Conservation (phyloP, 257 asterid species). For the Voacanga thouarsii region DNA sequence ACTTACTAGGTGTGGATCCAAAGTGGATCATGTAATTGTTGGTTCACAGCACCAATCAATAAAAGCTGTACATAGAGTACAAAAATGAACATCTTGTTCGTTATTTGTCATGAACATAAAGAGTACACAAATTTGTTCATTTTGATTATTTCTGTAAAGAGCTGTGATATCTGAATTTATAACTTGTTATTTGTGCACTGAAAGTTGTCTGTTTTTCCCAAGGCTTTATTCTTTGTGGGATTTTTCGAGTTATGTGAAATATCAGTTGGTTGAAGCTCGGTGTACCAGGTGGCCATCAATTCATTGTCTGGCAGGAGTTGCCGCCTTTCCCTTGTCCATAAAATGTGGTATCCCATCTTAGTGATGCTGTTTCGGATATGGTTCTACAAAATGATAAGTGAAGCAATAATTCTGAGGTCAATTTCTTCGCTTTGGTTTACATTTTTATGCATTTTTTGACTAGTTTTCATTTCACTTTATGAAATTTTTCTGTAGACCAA, state of each 20-base stretch:
- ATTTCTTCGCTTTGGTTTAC: neutral
- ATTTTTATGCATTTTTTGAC: neutral
- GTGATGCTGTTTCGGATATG: neutral
- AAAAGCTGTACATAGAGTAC: too few relatives aligned
- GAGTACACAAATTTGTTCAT: too few relatives aligned
- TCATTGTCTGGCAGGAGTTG: neutral
- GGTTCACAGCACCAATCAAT: too few relatives aligned
- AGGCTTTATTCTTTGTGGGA: neutral
- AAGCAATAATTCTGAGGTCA: neutral
- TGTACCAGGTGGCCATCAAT: neutral
- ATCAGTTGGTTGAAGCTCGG: neutral
- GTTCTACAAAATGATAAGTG: neutral
- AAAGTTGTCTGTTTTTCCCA: neutral
- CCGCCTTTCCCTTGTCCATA: neutral
- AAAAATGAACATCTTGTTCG: too few relatives aligned
- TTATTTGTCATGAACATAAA: too few relatives aligned
- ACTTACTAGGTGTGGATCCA: too few relatives aligned
- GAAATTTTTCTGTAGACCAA: neutral
- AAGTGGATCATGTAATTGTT: too few relatives aligned
- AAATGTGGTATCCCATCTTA: neutral
- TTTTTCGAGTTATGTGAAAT: neutral
- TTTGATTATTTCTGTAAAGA: too few relatives aligned
- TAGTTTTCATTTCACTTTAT: neutral
- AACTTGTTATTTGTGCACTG: neutral
- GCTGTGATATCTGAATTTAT: too few relatives aligned